Evolutionary conservation across 2,329 filamentous ascomycete species (phyloP).

Genomic region (Immersiporthe knoxdaviesiana): DNA sequence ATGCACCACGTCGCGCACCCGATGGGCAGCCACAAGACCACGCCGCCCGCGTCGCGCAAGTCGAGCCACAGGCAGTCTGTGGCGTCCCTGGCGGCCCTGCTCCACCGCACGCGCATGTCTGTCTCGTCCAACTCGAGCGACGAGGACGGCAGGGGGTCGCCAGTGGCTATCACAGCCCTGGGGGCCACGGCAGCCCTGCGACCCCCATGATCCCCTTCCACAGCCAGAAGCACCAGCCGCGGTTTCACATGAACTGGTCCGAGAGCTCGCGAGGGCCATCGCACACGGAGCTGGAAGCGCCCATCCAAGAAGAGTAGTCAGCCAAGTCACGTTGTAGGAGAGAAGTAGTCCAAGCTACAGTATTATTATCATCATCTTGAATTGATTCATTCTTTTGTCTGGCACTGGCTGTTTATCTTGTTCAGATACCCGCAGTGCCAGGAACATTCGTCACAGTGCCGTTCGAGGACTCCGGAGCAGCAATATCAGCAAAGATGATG

Average conservation of each 20-base stretch:
- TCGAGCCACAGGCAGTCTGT: not conserved
- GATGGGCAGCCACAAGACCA: not conserved
- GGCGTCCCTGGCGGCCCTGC: slow-evolving; percentile 2
- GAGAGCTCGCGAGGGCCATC: not conserved
- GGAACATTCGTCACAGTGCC: slow-evolving; percentile 1
- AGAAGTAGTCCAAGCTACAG: not conserved
- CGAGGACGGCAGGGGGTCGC: not conserved
- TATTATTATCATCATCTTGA: too few species aligned
- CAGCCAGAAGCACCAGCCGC: slow-evolving; percentile 2
- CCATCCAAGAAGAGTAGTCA: slow-evolving; percentile 15
- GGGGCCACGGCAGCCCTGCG: not conserved
- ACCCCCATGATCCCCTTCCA: not conserved
- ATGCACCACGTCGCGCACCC: slow-evolving; percentile 17
- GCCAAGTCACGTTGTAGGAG: not conserved
- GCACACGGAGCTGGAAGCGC: slow-evolving; percentile 2
- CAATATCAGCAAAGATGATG: slow-evolving; percentile 19
- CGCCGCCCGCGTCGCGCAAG: not conserved
- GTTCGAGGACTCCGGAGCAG: slow-evolving; percentile 1
- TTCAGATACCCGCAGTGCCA: slow-evolving; percentile 19
- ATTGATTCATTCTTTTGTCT: not conserved
- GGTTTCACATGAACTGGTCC: slow-evolving; percentile 18
- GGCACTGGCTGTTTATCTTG: too few species aligned
- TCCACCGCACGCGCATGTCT: slow-evolving; percentile 18
- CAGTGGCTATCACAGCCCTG: not conserved
- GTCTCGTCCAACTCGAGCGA: slow-evolving; percentile 13